Evolutionary conservation across 2,329 filamentous ascomycete species (phyloP).

Genomic region (Curvularia hawaiiensis): DNA sequence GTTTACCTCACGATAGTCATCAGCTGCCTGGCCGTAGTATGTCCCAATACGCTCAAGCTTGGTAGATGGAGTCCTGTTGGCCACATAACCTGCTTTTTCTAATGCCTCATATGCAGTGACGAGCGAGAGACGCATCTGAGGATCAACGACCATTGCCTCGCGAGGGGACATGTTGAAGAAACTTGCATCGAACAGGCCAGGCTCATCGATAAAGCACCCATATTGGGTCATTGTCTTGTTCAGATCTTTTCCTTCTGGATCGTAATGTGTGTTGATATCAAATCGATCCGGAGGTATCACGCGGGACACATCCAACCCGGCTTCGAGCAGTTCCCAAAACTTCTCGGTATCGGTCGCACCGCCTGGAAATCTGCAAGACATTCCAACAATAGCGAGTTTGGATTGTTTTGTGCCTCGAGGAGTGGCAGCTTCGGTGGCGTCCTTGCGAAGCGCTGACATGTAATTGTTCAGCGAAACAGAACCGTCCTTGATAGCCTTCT

Average conservation of each 20-base stretch:
- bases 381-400: slow-evolving; percentile 44
- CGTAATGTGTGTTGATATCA: slow-evolving; percentile 29
- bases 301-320: slow-evolving; percentile 40
- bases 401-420: slow-evolving; percentile 11
- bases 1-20: slow-evolving; percentile 40
- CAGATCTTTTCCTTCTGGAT: slow-evolving; percentile 23
- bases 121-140: slow-evolving; percentile 26
- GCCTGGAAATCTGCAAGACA: slow-evolving; percentile 45
- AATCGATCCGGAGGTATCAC: slow-evolving; percentile 33
- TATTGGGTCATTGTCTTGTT: slow-evolving; percentile 25
- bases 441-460: slow-evolving; percentile 4
- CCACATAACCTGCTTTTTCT: slow-evolving; percentile 33
- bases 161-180: slow-evolving; percentile 41
- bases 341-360: slow-evolving; percentile 33
- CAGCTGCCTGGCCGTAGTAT: slow-evolving; percentile 40
- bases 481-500: background rate
- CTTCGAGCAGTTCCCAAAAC: slow-evolving; percentile 43
- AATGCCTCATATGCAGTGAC: slow-evolving; percentile 36
- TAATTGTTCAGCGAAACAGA: slow-evolving; percentile 3
- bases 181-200: slow-evolving; percentile 33
- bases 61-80: slow-evolving; percentile 36
- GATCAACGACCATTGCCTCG: slow-evolving; percentile 35
- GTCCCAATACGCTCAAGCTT: slow-evolving; percentile 37
- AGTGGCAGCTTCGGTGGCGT: background rate
- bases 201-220: slow-evolving; percentile 36